Percentiles rank a stretch among this genome's conserved stretches.
Conservation (phyloP, 2,329 filamentous ascomycete genomes). For the Teratosphaeria zuluensis region DNA sequence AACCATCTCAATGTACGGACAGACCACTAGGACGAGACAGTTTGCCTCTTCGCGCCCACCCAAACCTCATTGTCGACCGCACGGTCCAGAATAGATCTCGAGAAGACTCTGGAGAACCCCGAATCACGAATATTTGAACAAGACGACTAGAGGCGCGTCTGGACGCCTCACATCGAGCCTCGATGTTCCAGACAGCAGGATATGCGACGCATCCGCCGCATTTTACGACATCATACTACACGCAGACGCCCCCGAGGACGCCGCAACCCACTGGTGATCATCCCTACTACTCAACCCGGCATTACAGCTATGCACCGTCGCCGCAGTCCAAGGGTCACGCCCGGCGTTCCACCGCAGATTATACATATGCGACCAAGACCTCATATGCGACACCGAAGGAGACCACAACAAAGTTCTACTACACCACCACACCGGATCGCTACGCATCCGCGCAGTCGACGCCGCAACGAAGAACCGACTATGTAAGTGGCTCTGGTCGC, state of each 20-base stretch:
- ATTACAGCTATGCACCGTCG: conserved; percentile 39
- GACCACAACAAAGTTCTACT: conserved; percentile 20
- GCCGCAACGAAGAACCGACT: conserved; percentile 48
- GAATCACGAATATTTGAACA: conserved; percentile 5
- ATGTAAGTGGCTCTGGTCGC: conserved; percentile 55
- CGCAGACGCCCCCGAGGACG: conserved; percentile 37
- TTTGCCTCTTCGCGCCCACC: conserved; percentile 22
- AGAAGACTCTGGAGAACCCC: neutral
- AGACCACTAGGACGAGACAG: conserved; percentile 12
- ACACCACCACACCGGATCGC: conserved; percentile 35
- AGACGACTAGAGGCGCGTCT: conserved; percentile 21
- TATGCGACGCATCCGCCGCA: conserved; percentile 34
- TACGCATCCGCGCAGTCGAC: conserved; percentile 38
- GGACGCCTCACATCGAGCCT: conserved; percentile 23
- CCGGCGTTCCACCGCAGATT: conserved; percentile 48
- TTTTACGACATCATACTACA: conserved; percentile 38
- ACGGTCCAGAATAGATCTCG: conserved; percentile 15
- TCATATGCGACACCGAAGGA: conserved; percentile 25
- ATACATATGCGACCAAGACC: conserved; percentile 32
- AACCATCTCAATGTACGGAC: conserved; percentile 21
- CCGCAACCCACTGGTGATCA: conserved; percentile 33
- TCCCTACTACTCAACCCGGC: conserved; percentile 45
- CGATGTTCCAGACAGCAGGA: conserved; percentile 26
- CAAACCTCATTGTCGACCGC: conserved; percentile 18
- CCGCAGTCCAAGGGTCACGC: conserved; percentile 41